Base-by-base conservation (phyloP, 805 yeast species). In the Blastobotrys attinorum region DNA sequence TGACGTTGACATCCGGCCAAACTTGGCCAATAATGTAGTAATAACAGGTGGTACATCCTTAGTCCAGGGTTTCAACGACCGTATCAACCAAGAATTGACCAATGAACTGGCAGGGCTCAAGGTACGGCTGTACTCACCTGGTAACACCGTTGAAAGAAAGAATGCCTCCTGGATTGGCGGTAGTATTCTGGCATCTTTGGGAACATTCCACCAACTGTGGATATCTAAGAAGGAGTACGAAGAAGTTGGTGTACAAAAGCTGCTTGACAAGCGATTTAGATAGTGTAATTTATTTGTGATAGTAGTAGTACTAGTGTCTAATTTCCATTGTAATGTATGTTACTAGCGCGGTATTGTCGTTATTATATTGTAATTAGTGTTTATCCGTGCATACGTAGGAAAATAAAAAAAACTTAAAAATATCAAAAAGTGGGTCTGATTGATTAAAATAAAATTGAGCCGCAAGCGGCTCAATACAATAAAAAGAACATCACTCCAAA, bases 171-270 rank as follows among this genome's bases (percentile, higher is more conserved):
- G 96, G 96, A 75, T 89, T 40, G 97, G 97, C 37, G 96, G 96
- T 5, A 81, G 90, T 51, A 88, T 89, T 31, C 67, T 89, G 44
- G 79, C 95, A 4, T 81, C 92, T 42, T 71, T 89, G 54, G 97
- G 97, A 27, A 85, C 96, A 2, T 89, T 89, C 71, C 97, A 89
- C 62, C 97, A 89, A 63, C 84, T 92, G 65, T 89, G 96, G 96
- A 95, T 89, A 2, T 83, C 89, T 34, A 81, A 79, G 57, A 77
- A 76, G 51, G 97, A 89, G 62, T 84, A 81, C 55, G 87, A 85
- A 48, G 96, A 89, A 62, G 86, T 79, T 21, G 97, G 97, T 4
- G 79, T 79, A 10, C 92, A 85, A 44, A 77, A 87, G 60, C 71
- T 89, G 45, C 72, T 86, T 45, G 76, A 76, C 44, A 90, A 83